Percentiles rank a stretch among this genome's conserved stretches.
These are phyloP conservation scores for Melocanna baccifera DNA, from an alignment of 176 grass and related monocot species.

Conservation along the genomic window DNA sequence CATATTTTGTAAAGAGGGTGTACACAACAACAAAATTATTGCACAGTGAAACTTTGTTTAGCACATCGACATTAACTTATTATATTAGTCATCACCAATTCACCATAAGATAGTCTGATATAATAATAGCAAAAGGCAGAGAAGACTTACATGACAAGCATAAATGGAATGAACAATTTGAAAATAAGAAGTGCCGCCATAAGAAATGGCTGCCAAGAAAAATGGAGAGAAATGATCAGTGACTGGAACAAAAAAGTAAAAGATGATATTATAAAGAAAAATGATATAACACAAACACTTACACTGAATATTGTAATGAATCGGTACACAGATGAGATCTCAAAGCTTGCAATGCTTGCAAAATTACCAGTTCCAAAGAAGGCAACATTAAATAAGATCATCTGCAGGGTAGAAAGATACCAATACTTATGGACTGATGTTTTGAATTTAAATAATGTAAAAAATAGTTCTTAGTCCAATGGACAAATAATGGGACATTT, in stretches of 20 bases:
- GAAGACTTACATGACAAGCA: constrained; percentile 92
- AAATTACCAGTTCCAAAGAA: constrained; percentile 99
- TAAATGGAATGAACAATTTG: constrained; percentile 97
- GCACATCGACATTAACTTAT: constrained; percentile 24
- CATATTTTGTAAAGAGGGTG: not conserved
- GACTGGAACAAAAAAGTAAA: constrained; percentile 22
- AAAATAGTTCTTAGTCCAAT: not conserved
- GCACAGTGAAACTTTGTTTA: not conserved
- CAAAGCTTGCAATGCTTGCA: constrained; percentile 99
- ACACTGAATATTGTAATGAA: constrained; percentile 99
- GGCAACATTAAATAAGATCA: constrained; percentile 92
- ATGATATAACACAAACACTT: constrained; percentile 29
- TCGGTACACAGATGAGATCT: constrained; percentile 94
- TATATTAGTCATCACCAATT: not conserved
- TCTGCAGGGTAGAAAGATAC: constrained; percentile 46
- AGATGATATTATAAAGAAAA: constrained; percentile 21
- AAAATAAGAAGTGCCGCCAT: constrained; percentile 96
- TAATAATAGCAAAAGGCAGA: constrained; percentile 4
- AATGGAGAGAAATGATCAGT: constrained; percentile 27
- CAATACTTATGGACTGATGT: constrained; percentile 3
- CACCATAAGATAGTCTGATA: not conserved
- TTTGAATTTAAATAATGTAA: constrained; percentile 13
- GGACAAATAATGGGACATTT: not conserved
- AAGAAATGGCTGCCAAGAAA: constrained; percentile 80
- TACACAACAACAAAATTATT: constrained; percentile 1